Base-by-base conservation (phyloP, 345 rosid species). In the Acer campestre region DNA sequence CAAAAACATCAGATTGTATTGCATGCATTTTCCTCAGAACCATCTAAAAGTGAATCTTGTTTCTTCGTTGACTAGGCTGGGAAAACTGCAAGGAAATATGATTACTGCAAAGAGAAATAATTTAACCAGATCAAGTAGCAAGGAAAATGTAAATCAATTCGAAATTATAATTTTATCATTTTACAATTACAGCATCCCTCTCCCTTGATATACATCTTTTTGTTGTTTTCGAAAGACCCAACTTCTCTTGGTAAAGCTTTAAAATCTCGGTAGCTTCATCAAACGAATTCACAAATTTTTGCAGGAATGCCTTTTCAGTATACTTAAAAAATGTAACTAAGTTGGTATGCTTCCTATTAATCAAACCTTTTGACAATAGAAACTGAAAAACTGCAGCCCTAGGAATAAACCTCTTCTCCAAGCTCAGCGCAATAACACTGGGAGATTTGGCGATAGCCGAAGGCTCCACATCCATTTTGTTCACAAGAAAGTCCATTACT, bases 401-500 rank as follows among this genome's bases (percentile, higher is more conserved):
- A 10, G 74, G 79, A 59, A 68, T 29, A 42, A 77, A 4, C 7
- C 73, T 78, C 59, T 69, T 77, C 48, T 74, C 71, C 42, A 74
- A 23, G 75, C 81, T 62, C 13, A 55, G 18, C 5, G 7, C 1
- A 2, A 81, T 9, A 16, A 68, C 27, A 12, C 0, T 3, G 0
- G 79, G 76, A 14, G 1, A 2, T 27, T 51, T 18, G 42, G 31
- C 71, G n/a, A 81, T 53, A 53, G 7, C 10, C 0, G 78, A 77
- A 51, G 78, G 14, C 12, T 68, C 77, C 48, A 56, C 25, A n/a
- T 27, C 80, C 70, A 81, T 72, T 49, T 58, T 27, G 10, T 77
- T 76, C 12, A 77, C 77, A 46, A 75, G 67, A 38, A 61, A 74
- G 8, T 83, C 80, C 84, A 80, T 80, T 20, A 48, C 25, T 12